Conservation (phyloP, 1,139 yeast species). For the Geotrichum fermentans region DNA sequence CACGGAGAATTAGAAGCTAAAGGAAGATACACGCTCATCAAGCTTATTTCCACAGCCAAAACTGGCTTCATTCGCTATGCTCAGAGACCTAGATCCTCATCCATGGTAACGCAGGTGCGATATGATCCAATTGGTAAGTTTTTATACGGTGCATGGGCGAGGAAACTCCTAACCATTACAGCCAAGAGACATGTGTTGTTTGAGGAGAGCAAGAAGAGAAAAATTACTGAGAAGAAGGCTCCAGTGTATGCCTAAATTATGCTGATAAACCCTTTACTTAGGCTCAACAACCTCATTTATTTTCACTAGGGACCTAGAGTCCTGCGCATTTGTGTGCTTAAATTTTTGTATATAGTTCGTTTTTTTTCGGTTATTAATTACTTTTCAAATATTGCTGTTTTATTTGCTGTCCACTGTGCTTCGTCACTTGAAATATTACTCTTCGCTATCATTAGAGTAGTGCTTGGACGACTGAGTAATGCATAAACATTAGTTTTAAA, state of each 20-base stretch:
- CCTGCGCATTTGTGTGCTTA: too few relatives aligned
- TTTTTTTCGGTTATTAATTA: too few relatives aligned
- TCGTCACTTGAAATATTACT: too few relatives aligned
- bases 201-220: constrained; percentile 81
- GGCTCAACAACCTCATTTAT: too few relatives aligned
- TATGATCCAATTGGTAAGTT: constrained; percentile 68
- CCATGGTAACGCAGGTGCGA: constrained; percentile 71
- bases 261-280: too few relatives aligned
- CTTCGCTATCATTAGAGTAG: too few relatives aligned
- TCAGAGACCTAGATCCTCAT: constrained; percentile 75
- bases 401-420: too few relatives aligned
- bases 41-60: constrained; percentile 73
- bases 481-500: too few relatives aligned
- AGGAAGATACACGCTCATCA: constrained; percentile 48
- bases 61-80: constrained; percentile 84
- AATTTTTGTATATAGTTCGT: too few relatives aligned
- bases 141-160: background rate
- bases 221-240: constrained; percentile 54
- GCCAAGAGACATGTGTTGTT: constrained; percentile 83
- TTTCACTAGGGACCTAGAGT: too few relatives aligned
- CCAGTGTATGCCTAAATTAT: constrained; percentile 27
- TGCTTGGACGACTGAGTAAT: too few relatives aligned
- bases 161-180: background rate
- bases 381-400: too few relatives aligned
- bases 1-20: constrained; percentile 23